Conservation (phyloP, 2,329 filamentous ascomycete species). For the Orbilia oligospora region DNA sequence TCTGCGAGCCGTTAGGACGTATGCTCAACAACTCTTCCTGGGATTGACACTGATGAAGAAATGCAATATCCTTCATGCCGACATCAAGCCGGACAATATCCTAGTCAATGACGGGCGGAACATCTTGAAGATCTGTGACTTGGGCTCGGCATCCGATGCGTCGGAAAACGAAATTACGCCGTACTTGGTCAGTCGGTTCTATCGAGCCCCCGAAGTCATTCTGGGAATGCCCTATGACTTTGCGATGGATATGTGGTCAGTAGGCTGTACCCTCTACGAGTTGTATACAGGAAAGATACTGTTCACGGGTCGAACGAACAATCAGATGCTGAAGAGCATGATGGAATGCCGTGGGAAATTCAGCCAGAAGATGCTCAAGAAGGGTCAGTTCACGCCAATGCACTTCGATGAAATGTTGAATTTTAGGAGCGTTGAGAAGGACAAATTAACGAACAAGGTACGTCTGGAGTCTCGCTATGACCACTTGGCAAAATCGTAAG, state of each 20-base stretch:
- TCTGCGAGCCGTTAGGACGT: conserved; percentile 85
- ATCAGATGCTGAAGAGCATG: conserved; percentile 96
- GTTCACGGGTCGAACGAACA: conserved; percentile 95
- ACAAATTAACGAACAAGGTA: conserved; percentile 88
- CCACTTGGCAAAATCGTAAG: conserved; percentile 14
- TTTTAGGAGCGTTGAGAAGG: conserved; percentile 86
- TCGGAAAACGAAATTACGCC: conserved; percentile 93
- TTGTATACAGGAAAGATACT: conserved; percentile 97
- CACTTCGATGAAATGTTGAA: conserved; percentile 89
- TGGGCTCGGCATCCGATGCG: conserved; percentile 94
- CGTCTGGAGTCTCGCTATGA: conserved; percentile 65
- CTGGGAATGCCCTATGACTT: conserved; percentile 96
- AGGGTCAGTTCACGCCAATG: conserved; percentile 79
- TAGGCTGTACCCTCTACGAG: conserved; percentile 96
- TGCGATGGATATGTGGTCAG: conserved; percentile 96
- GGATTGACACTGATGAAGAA: conserved; percentile 89
- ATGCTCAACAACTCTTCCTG: conserved; percentile 94
- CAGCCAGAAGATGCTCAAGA: conserved; percentile 87
- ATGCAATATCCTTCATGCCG: conserved; percentile 93
- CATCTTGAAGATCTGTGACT: conserved; percentile 91
- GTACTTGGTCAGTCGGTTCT: conserved; percentile 96
- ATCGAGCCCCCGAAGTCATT: conserved; percentile 93
- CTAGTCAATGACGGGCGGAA: conserved; percentile 88
- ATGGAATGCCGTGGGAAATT: conserved; percentile 97
- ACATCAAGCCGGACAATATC: conserved; percentile 98